A percentile compares a stretch with the other conserved stretches of the same genome.
phyloP scores from a whole-genome alignment of 345 rosid genomes.

The Populus pruinosa region DNA sequence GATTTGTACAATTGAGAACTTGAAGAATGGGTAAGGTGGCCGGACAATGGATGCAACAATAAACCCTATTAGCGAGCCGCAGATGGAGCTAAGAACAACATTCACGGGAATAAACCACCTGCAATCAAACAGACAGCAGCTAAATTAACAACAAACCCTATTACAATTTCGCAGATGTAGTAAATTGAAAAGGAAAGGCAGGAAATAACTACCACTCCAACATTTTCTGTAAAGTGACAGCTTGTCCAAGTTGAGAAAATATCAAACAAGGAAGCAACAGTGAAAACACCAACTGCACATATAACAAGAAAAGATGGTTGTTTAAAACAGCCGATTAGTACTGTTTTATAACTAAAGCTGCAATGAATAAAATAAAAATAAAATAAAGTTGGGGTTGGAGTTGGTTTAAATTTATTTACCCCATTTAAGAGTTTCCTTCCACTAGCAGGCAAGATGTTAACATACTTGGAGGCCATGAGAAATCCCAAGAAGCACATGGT shows the following conservation, averaged over 20 bases:
- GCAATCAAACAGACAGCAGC: conserved; percentile 15
- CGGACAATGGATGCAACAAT: conserved; percentile 54
- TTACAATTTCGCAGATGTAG: not conserved
- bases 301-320: not conserved
- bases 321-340: not conserved
- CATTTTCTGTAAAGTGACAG: conserved; percentile 80
- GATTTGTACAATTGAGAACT: conserved; percentile 77
- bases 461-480: conserved; percentile 95
- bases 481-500: conserved; percentile 92
- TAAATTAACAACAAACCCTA: not conserved
- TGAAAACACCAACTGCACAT: conserved; percentile 79
- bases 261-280: conserved; percentile 97
- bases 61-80: conserved; percentile 81
- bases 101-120: conserved; percentile 99
- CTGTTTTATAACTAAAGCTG: not conserved
- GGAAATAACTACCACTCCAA: conserved; percentile 56
- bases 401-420: conserved; percentile 41
- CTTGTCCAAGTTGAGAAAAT: conserved; percentile 97
- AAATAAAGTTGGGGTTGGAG: not conserved
- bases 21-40: conserved; percentile 97
- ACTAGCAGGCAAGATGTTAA: conserved; percentile 81
- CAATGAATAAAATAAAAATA: not conserved
- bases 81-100: conserved; percentile 63
- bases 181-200: not conserved
- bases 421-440: conserved; percentile 92